Conservation (phyloP, 1,284 basidiomycete genomes). For the Cutaneotrichosporon mucoides region DNA sequence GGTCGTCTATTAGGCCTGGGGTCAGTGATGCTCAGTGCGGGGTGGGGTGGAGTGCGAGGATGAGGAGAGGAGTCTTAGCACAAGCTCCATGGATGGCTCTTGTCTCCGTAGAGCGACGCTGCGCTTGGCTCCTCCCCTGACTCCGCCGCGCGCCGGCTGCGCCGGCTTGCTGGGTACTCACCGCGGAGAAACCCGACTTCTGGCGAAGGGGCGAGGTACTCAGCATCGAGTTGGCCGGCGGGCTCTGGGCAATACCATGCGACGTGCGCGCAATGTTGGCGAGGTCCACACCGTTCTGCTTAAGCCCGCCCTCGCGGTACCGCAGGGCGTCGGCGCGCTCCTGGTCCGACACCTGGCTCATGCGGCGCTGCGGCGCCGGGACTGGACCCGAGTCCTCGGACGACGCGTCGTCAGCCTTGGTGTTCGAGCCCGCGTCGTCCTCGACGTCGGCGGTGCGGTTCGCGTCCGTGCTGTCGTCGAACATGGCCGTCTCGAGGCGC, state of each 20-base stretch:
- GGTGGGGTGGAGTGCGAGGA: neutral
- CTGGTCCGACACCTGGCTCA: constrained; percentile 56
- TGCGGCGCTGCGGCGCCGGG: constrained; percentile 31
- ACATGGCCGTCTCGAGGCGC: constrained; percentile 47
- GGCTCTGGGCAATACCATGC: constrained; percentile 64
- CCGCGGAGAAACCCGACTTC: constrained; percentile 33
- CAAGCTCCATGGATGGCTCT: too few species aligned
- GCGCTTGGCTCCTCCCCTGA: neutral
- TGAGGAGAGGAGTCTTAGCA: neutral
- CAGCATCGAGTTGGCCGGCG: constrained; percentile 46
- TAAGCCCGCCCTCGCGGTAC: constrained; percentile 39
- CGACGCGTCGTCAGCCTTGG: neutral
- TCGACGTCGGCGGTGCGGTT: constrained; percentile 39
- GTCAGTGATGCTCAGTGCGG: neutral
- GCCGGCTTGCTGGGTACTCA: constrained; percentile 7
- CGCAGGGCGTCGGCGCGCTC: constrained; percentile 55
- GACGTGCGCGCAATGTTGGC: constrained; percentile 75
- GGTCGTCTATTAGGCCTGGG: constrained; percentile 8
- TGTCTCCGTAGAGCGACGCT: too few species aligned
- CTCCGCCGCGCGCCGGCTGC: neutral
- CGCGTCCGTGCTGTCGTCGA: constrained; percentile 44
- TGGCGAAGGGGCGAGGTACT: constrained; percentile 49
- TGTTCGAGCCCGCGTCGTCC: constrained; percentile 1
- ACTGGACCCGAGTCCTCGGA: constrained; percentile 16
- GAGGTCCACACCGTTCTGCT: constrained; percentile 59